Evolutionary conservation across 78 protist genomes (phyloP).

Genomic region (Dictyostelium firmibasis): DNA sequence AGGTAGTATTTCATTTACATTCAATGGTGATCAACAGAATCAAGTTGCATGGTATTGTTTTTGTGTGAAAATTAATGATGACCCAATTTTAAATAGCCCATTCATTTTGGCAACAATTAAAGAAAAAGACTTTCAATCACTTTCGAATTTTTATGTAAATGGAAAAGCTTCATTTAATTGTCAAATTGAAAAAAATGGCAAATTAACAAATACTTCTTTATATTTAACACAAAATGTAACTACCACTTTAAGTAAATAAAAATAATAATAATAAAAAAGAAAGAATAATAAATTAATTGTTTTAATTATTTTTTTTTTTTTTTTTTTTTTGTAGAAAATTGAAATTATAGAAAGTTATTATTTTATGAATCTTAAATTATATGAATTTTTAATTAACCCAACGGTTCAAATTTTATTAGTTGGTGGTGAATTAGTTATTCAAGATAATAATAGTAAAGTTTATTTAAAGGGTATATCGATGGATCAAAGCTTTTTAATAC

Average conservation of each 20-base stretch:
- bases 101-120: slow-evolving; percentile 19
- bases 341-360: slow-evolving; percentile 34
- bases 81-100: slow-evolving; percentile 31
- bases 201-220: not conserved
- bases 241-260: not conserved
- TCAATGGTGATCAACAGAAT: not conserved
- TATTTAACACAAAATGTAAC: slow-evolving; percentile 29
- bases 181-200: slow-evolving; percentile 49
- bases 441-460: slow-evolving; percentile 35
- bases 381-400: slow-evolving; percentile 60
- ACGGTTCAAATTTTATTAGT: slow-evolving; percentile 28
- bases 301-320: not conserved
- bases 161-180: slow-evolving; percentile 36
- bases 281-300: not conserved
- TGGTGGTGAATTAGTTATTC: not conserved
- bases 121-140: slow-evolving; percentile 21
- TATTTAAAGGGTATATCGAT: not conserved
- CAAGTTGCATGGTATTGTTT: slow-evolving; percentile 43
- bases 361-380: slow-evolving; percentile 21
- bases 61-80: not conserved
- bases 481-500: slow-evolving; percentile 7
- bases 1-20: not conserved
- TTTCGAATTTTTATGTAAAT: not conserved
- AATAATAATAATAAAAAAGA: not conserved
- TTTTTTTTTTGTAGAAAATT: slow-evolving; percentile 7